Evolutionary conservation across 78 protist species (phyloP).

Genomic region (Dictyostelium brefeldianum): DNA sequence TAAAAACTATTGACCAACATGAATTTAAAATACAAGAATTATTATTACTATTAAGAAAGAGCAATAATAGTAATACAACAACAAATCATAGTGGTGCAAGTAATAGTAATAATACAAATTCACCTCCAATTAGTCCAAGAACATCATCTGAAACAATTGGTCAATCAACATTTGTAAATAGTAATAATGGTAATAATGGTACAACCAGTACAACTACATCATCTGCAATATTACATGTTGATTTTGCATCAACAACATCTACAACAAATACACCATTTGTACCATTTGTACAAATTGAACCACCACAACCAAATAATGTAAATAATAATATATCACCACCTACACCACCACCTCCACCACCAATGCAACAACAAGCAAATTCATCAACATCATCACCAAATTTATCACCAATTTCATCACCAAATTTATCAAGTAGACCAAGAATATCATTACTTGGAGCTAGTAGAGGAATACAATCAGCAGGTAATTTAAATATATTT

Average conservation of each 20-base stretch:
- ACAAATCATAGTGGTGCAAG: background rate
- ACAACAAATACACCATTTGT: background rate
- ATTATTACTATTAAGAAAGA: constrained; percentile 5
- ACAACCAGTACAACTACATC: background rate
- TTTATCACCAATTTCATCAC: background rate
- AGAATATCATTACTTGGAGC: constrained; percentile 1
- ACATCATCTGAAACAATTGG: background rate
- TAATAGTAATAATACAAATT: background rate
- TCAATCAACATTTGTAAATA: no score
- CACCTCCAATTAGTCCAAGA: background rate
- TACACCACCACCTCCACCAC: background rate
- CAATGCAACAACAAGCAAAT: constrained; percentile 1
- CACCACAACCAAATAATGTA: constrained; percentile 19
- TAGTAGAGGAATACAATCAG: background rate
- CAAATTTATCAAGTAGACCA: constrained; percentile 27
- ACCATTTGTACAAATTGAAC: background rate
- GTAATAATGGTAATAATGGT: background rate
- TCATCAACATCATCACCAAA: background rate
- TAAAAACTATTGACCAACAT: background rate
- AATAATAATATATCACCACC: background rate
- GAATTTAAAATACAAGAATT: constrained; percentile 27
- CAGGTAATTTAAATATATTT: constrained; percentile 23
- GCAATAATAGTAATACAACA: background rate
- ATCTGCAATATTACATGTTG: background rate
- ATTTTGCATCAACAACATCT: no score